Conservation (phyloP, 2,329 filamentous ascomycete species). For the Coleophoma cylindrospora region DNA sequence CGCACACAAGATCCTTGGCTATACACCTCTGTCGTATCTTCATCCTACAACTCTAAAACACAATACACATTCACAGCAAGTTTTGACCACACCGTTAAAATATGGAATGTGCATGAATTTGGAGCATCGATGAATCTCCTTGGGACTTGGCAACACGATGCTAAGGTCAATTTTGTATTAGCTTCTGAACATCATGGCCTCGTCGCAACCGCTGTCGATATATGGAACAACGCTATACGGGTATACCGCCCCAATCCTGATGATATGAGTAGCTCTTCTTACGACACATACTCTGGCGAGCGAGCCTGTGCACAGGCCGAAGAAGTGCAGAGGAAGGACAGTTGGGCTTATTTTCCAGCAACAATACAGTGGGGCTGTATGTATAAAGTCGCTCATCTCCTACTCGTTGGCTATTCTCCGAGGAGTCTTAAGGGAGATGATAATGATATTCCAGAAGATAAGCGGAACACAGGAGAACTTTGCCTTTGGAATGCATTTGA, state of each 20-base stretch:
- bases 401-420: conserved; percentile 60
- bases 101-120: conserved; percentile 43
- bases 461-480: conserved; percentile 52
- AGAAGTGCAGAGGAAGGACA: conserved; percentile 20
- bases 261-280: conserved; percentile 26
- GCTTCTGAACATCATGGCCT: conserved; percentile 39
- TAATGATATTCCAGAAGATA: conserved; percentile 50
- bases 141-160: conserved; percentile 50
- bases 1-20: conserved; percentile 58
- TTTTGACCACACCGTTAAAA: conserved; percentile 57
- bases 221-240: conserved; percentile 46
- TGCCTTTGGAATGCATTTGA: conserved; percentile 50
- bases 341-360: conserved; percentile 59
- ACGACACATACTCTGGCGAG: conserved; percentile 22
- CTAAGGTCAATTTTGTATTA: conserved; percentile 59
- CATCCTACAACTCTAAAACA: conserved; percentile 44
- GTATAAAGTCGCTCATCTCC: conserved; percentile 39
- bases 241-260: conserved; percentile 43
- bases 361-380: conserved; percentile 57
- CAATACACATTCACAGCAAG: conserved; percentile 52
- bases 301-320: conserved; percentile 15
- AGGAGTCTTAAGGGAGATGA: conserved; percentile 48
- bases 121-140: conserved; percentile 34
- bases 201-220: conserved; percentile 56
- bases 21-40: conserved; percentile 59